Evolutionary conservation across 495 filamentous ascomycete genomes (phyloP).

Genomic region (Annulohypoxylon bovei): DNA sequence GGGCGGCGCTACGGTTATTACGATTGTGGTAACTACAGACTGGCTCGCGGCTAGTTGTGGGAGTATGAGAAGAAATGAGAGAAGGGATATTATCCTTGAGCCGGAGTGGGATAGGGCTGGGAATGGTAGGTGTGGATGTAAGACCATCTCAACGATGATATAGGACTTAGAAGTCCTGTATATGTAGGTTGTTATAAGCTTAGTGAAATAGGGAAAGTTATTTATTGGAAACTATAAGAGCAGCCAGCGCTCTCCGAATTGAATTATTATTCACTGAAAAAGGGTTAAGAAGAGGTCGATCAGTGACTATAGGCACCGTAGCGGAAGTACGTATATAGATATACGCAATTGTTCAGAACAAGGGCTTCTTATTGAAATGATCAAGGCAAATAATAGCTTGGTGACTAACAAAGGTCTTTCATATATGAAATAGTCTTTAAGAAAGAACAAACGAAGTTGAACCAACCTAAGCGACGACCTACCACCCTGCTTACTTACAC

Average conservation of each 20-base stretch:
- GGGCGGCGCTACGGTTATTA: conserved; percentile 41
- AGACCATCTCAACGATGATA: background rate
- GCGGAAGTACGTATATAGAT: background rate
- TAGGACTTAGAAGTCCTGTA: background rate
- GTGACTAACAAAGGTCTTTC: conserved; percentile 23
- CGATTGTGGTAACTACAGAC: conserved; percentile 30
- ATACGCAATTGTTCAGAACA: conserved; percentile 11
- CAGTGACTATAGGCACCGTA: background rate
- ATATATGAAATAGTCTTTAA: background rate
- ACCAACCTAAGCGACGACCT: background rate
- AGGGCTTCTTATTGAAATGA: background rate
- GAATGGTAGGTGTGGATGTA: background rate
- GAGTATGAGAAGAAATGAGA: conserved; percentile 10
- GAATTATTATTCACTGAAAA: background rate
- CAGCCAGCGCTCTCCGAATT: conserved; percentile 1
- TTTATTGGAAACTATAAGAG: background rate
- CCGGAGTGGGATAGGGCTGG: background rate
- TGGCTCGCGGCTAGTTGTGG: conserved; percentile 31
- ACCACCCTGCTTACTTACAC: no score
- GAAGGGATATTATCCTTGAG: background rate
- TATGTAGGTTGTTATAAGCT: background rate
- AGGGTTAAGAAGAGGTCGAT: background rate
- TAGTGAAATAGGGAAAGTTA: background rate
- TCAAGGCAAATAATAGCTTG: conserved; percentile 28
- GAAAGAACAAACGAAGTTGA: conserved; percentile 12